Evolutionary conservation across 352 stramenopile species (phyloP), one percentile per base, ranked within the genome.

Genomic region (Blastocystis sp.): DNA sequence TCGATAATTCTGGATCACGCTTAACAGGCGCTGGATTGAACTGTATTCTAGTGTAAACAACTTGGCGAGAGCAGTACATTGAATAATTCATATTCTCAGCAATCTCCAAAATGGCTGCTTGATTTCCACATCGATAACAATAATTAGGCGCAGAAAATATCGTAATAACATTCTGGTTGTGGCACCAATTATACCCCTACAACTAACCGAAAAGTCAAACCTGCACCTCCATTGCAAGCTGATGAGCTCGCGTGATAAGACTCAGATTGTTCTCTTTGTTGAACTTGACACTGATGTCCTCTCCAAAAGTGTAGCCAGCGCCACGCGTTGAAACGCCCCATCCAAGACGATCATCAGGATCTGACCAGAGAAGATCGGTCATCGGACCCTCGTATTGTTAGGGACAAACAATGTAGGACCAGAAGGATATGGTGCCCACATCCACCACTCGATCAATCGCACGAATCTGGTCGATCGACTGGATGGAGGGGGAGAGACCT

Each of bases 131-230:
- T 64, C 96, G 94, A 92, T 99, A 98, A 92, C 97, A 99, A 91
- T 99, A 99, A 92, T 99, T 99, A 20, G 97, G 97, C 55, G 97
- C 97, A 41, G 94, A 98, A 91, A 98, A 99, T 82, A 99, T 97
- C 47, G 97, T 99, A 23, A 99, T 96, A 50, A 98, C 95, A 77
- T 96, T 98, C 92, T 75, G 93, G 89, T 97, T 96, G 91, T 97
- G 94, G 53, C 93, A 95, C 94, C 94, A 97, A 90, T 97, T 94
- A 91, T 96, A 97, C 62, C 95, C 95, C 91, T 97, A 93, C 94
- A 96, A 3, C 50, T 47, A 61, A 73, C 23, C 9, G 7, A 26
- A 15, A 26, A 7, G n/a, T 13, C 20, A 34, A 8, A 0, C 91
- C 90, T 93, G 92, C 61, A 96, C 96, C 91, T 98, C 96, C 93